Conservation (phyloP, 257 asterid genomes). For the Plantago ovata region DNA sequence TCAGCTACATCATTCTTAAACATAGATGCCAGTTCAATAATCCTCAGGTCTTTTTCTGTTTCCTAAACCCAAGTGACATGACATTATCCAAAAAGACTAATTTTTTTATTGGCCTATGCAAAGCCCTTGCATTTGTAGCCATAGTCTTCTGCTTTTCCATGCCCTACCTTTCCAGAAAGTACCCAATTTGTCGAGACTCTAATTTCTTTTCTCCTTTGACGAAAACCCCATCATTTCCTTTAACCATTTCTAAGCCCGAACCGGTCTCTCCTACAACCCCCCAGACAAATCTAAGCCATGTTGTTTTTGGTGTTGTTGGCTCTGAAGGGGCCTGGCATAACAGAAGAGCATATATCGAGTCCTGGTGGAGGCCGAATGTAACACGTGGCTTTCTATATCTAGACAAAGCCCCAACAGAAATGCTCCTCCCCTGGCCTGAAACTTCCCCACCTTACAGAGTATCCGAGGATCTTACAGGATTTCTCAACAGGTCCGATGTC, state of each 20-base stretch:
- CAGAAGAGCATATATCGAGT: constrained; percentile 42
- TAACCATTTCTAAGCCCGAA: neutral
- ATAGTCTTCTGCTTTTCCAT: constrained; percentile 21
- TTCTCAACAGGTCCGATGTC: constrained; percentile 23
- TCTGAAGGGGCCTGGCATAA: constrained; percentile 44
- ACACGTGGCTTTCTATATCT: constrained; percentile 47
- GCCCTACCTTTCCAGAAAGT: constrained; percentile 21
- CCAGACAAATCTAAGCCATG: constrained; percentile 38
- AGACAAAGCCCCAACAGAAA: constrained; percentile 33
- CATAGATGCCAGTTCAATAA: too few relatives aligned
- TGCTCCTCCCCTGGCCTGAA: constrained; percentile 54
- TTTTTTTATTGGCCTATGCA: constrained; percentile 21
- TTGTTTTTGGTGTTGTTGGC: constrained; percentile 53
- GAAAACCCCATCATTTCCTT: neutral
- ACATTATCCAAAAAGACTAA: neutral
- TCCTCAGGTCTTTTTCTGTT: too few relatives aligned
- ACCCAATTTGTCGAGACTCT: constrained; percentile 29
- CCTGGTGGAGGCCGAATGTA: constrained; percentile 71
- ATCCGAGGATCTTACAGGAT: constrained; percentile 29
- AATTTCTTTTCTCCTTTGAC: constrained; percentile 11
- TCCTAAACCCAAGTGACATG: too few relatives aligned
- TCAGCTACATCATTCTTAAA: too few relatives aligned
- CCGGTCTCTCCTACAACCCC: neutral
- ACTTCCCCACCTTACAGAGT: constrained; percentile 52
- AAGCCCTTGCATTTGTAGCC: constrained; percentile 22